phyloP scores from a whole-genome alignment of 2,329 filamentous ascomycete species.

The Aspergillus puulaauensis region DNA sequence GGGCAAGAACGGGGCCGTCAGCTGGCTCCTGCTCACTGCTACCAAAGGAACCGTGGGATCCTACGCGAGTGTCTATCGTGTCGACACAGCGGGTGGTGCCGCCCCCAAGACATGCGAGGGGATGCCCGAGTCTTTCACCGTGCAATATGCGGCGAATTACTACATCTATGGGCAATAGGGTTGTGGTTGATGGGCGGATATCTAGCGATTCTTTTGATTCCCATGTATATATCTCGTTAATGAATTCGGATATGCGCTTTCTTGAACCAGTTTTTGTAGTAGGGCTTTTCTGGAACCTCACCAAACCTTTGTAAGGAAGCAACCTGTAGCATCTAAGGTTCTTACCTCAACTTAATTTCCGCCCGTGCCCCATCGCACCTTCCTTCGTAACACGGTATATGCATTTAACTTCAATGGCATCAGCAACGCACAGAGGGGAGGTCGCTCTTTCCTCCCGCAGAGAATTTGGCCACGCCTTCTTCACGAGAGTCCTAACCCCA shows the following conservation, averaged over 20 bases:
- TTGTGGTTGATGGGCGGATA: not conserved
- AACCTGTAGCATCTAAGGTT: not conserved
- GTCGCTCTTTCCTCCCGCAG: not conserved
- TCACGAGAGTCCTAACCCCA: not conserved
- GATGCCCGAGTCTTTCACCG: constrained; percentile 62
- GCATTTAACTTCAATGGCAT: not conserved
- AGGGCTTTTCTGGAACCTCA: not conserved
- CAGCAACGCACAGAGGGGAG: not conserved
- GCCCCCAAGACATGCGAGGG: constrained; percentile 72
- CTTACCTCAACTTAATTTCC: not conserved
- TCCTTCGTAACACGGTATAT: not conserved
- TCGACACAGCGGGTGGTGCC: constrained; percentile 79
- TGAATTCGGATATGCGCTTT: constrained; percentile 33
- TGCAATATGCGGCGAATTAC: constrained; percentile 82
- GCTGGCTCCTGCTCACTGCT: constrained; percentile 72
- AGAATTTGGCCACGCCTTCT: not conserved
- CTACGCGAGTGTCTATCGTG: constrained; percentile 75
- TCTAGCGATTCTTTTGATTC: not conserved
- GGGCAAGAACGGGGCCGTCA: constrained; percentile 67
- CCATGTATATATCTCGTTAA: constrained; percentile 10
- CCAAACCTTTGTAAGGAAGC: not conserved
- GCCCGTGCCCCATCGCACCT: not conserved
- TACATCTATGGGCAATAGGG: constrained; percentile 54
- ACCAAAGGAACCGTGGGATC: constrained; percentile 58
- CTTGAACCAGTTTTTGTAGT: not conserved